phyloP scores from a whole-genome alignment of 2,329 filamentous ascomycete genomes.

The Cladosporium sp. region DNA sequence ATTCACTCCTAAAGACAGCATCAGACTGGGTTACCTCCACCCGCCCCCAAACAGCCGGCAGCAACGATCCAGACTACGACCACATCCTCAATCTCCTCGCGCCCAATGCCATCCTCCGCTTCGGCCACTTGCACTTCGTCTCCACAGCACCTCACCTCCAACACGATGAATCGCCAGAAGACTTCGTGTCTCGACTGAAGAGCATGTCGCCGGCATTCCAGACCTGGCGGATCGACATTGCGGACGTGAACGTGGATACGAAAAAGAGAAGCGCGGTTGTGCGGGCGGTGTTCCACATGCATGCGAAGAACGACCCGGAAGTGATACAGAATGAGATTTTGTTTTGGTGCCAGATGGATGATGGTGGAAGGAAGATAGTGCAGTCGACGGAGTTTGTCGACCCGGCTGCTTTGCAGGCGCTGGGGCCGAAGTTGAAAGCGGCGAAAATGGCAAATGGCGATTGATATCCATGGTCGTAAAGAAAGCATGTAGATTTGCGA shows the following conservation, averaged over 20 bases:
- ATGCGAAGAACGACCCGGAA: conserved; percentile 23
- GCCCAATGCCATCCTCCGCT: conserved; percentile 29
- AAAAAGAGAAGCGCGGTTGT: conserved; percentile 26
- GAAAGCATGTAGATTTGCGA: background rate
- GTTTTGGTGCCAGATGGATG: conserved; percentile 36
- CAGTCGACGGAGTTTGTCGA: conserved; percentile 38
- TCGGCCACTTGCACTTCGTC: conserved; percentile 36
- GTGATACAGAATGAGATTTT: conserved; percentile 36
- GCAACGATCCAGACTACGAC: conserved; percentile 25
- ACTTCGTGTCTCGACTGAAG: conserved; percentile 29
- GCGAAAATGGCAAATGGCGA: background rate
- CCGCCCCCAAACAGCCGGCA: conserved; percentile 20
- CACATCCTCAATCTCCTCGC: conserved; percentile 25
- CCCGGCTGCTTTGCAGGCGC: conserved; percentile 26
- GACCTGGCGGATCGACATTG: conserved; percentile 29
- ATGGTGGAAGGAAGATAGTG: conserved; percentile 27
- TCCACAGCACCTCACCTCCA: conserved; percentile 28
- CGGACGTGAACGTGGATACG: conserved; percentile 33
- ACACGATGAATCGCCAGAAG: conserved; percentile 22
- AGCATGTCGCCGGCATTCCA: conserved; percentile 29
- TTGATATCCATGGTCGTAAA: background rate
- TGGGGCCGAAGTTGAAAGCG: conserved; percentile 16
- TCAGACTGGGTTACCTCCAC: conserved; percentile 23
- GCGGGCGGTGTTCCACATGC: conserved; percentile 33
- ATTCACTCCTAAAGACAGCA: conserved; percentile 22